Percentiles rank a stretch among this genome's conserved stretches.
Evolutionary conservation across 495 filamentous ascomycete species (phyloP).

Genomic region (Chlorociboria aeruginascens): DNA sequence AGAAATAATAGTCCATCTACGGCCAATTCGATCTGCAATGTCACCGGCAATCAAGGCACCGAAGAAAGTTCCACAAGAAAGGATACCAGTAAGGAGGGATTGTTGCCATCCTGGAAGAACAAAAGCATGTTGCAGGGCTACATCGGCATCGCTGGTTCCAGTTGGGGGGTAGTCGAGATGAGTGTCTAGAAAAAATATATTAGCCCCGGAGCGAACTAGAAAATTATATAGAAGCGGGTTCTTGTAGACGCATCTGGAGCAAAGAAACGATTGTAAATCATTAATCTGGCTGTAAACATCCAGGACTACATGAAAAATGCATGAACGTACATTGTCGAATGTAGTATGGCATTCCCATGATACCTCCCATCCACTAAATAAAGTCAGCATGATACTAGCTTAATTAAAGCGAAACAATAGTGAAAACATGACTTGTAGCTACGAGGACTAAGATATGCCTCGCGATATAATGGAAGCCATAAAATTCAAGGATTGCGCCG

Average conservation of each 20-base stretch:
- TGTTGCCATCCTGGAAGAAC: conserved; percentile 43
- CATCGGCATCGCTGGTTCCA: not conserved
- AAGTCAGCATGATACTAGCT: not conserved
- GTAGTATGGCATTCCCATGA: conserved; percentile 55
- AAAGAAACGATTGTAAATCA: too few species aligned
- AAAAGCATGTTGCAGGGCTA: conserved; percentile 1
- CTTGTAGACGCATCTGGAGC: too few species aligned
- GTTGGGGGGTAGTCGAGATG: conserved; percentile 1
- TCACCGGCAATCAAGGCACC: conserved; percentile 60
- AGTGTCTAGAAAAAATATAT: not conserved
- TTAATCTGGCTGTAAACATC: too few species aligned
- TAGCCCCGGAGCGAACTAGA: not conserved
- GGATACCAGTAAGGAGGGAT: conserved; percentile 68
- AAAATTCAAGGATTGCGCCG: not conserved
- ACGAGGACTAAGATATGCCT: not conserved
- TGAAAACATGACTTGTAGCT: not conserved
- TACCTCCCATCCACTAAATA: too few species aligned
- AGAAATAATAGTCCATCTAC: conserved; percentile 55
- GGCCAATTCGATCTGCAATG: conserved; percentile 61
- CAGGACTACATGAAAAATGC: too few species aligned
- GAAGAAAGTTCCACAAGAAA: conserved; percentile 85
- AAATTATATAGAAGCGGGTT: conserved; percentile 22
- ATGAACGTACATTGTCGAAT: conserved; percentile 46
- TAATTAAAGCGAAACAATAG: not conserved
- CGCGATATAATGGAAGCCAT: not conserved